Evolutionary conservation across 1,284 basidiomycete species (phyloP).

Genomic region (Cutaneotrichosporon sp.): DNA sequence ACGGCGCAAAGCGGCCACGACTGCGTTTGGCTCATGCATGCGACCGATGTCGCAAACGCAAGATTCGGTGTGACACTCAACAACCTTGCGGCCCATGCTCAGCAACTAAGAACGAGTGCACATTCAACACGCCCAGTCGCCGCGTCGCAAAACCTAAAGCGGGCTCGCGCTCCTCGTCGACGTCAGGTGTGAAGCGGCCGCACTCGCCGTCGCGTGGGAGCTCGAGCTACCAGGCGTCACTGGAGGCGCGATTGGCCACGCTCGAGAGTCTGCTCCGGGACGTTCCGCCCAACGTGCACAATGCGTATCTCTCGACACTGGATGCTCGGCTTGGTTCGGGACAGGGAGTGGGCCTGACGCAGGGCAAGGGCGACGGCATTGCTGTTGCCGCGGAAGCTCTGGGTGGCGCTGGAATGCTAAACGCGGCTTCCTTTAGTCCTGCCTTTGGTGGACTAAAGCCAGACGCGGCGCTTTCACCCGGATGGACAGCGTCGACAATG

Average conservation of each 20-base stretch:
- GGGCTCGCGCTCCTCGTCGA: constrained; percentile 12
- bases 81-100: constrained; percentile 50
- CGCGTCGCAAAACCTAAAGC: constrained; percentile 41
- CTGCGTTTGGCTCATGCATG: constrained; percentile 45
- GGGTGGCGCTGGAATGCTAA: constrained; percentile 14
- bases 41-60: constrained; percentile 43
- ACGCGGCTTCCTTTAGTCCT: background rate
- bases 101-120: constrained; percentile 46
- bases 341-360: constrained; percentile 39
- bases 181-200: constrained; percentile 28
- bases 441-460: constrained; percentile 9
- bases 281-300: constrained; percentile 49
- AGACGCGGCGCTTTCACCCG: constrained; percentile 5
- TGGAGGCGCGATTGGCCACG: constrained; percentile 47
- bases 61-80: constrained; percentile 49
- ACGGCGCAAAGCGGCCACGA: constrained; percentile 43
- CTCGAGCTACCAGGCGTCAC: constrained; percentile 28
- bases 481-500: constrained; percentile 1
- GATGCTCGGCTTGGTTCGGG: constrained; percentile 44
- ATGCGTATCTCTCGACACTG: constrained; percentile 44
- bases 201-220: constrained; percentile 23
- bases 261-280: constrained; percentile 47
- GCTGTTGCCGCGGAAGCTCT: constrained; percentile 38
- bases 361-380: constrained; percentile 38
- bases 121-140: constrained; percentile 48